Conservation (phyloP, 2,329 filamentous ascomycete species). For the Eutypella sp. region DNA sequence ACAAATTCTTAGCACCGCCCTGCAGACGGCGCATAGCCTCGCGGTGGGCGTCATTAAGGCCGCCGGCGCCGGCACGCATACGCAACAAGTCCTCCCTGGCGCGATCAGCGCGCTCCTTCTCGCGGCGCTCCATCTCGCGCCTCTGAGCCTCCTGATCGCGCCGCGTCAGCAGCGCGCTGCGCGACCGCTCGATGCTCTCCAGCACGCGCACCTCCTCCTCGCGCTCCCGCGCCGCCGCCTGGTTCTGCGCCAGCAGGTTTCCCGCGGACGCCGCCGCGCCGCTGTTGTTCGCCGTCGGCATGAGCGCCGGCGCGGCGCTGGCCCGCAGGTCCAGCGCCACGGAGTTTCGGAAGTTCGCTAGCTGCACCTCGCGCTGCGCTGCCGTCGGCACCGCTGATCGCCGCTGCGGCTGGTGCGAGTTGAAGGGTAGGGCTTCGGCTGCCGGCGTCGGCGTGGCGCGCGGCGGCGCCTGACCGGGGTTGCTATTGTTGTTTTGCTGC, state of each 20-base stretch:
- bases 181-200: conserved; percentile 48
- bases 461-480: conserved; percentile 6
- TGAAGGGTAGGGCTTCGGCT: conserved; percentile 36
- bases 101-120: conserved; percentile 54
- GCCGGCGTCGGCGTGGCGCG: conserved; percentile 5
- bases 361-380: conserved; percentile 49
- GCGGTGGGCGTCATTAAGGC: conserved; percentile 70
- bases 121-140: conserved; percentile 52
- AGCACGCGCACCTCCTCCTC: conserved; percentile 39
- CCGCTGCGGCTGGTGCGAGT: conserved; percentile 52
- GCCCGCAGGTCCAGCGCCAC: conserved; percentile 57
- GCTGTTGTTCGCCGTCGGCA: conserved; percentile 29
- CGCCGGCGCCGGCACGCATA: too few species aligned
- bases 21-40: conserved; percentile 81
- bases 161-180: conserved; percentile 54
- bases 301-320: too few species aligned
- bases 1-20: conserved; percentile 34
- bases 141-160: conserved; percentile 58
- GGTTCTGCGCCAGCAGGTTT: conserved; percentile 10
- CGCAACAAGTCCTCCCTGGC: conserved; percentile 73
- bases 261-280: conserved; percentile 26
- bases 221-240: conserved; percentile 20
- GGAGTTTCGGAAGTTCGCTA: conserved; percentile 64
- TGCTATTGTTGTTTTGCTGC: neutral
- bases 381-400: conserved; percentile 36